These are phyloP conservation scores for Eucalyptus sp. DNA, from an alignment of 345 rosid genomes.

Conservation along the genomic window DNA sequence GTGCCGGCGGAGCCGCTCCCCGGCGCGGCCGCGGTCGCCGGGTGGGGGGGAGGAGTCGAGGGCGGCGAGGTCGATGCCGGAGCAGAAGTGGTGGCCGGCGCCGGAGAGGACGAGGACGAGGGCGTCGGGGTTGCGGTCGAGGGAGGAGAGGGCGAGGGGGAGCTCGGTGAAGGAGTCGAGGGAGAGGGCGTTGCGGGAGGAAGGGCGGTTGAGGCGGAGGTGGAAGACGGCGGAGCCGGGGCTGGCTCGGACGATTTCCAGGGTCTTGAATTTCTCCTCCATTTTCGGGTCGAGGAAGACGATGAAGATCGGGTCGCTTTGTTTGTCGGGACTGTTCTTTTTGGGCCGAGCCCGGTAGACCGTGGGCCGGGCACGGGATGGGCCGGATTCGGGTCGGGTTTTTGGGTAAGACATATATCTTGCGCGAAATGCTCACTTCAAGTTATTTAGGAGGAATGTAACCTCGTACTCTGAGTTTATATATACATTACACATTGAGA, in stretches of 20 bases:
- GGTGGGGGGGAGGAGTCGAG: not conserved
- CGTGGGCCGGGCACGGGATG: not conserved
- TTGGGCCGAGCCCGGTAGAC: not conserved
- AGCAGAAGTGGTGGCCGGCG: conserved; percentile 64
- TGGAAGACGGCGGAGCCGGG: conserved; percentile 36
- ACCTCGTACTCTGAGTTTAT: not conserved
- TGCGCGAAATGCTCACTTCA: not conserved
- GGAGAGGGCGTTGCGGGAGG: conserved; percentile 48
- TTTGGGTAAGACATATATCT: not conserved
- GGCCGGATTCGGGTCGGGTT: not conserved
- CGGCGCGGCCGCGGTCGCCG: conserved; percentile 38
- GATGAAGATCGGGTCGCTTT: not conserved
- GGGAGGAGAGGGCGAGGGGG: conserved; percentile 42
- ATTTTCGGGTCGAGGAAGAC: not conserved
- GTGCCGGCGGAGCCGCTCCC: conserved; percentile 39
- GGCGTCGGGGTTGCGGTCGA: conserved; percentile 52
- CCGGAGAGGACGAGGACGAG: conserved; percentile 50
- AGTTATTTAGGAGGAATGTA: not conserved
- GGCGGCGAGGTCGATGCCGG: conserved; percentile 61
- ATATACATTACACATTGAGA: too few relatives aligned
- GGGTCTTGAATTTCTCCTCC: conserved; percentile 31
- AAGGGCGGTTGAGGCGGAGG: conserved; percentile 48
- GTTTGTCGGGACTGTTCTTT: not conserved
- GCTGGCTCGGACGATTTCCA: conserved; percentile 21
- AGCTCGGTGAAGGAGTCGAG: conserved; percentile 56